These are phyloP conservation scores for Arthroderma sp. DNA, from an alignment of 2,329 filamentous ascomycete species.

Conservation along the genomic window DNA sequence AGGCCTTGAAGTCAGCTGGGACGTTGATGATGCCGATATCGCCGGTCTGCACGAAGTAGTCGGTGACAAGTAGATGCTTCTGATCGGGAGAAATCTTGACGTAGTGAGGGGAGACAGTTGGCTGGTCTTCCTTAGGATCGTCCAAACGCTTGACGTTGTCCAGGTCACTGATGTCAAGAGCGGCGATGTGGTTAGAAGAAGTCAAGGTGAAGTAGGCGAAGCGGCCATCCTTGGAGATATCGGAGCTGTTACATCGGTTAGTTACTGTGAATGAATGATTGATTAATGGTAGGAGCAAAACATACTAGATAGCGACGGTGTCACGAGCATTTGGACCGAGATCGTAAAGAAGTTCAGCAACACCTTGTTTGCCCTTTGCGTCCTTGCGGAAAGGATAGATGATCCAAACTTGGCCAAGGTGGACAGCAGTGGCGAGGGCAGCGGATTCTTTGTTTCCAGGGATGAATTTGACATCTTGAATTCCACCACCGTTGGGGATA, in stretches of 20 bases:
- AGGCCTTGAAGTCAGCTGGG: constrained; percentile 48
- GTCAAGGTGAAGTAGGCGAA: constrained; percentile 49
- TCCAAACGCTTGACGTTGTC: constrained; percentile 48
- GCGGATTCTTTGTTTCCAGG: constrained; percentile 34
- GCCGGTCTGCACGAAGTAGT: constrained; percentile 34
- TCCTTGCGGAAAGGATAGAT: constrained; percentile 50
- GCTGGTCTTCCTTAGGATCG: constrained; percentile 45
- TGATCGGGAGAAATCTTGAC: constrained; percentile 50
- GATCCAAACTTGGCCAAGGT: constrained; percentile 38
- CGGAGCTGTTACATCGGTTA: constrained; percentile 27
- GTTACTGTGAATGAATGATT: background rate
- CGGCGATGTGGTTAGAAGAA: constrained; percentile 48
- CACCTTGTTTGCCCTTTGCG: constrained; percentile 42
- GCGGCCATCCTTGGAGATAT: constrained; percentile 45
- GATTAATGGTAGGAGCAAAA: background rate
- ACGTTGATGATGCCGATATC: constrained; percentile 49
- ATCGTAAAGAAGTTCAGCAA: constrained; percentile 45
- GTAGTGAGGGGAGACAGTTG: constrained; percentile 49
- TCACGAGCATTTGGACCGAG: constrained; percentile 44
- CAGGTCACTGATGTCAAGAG: constrained; percentile 49
- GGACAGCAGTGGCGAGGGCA: constrained; percentile 42
- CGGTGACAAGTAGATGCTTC: constrained; percentile 45
- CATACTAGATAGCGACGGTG: constrained; percentile 44
- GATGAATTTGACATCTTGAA: constrained; percentile 54
- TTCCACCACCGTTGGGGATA: constrained; percentile 46